Base-by-base conservation (phyloP, 2,329 filamentous ascomycete genomes). In the Teratosphaeriaceae sp. region DNA sequence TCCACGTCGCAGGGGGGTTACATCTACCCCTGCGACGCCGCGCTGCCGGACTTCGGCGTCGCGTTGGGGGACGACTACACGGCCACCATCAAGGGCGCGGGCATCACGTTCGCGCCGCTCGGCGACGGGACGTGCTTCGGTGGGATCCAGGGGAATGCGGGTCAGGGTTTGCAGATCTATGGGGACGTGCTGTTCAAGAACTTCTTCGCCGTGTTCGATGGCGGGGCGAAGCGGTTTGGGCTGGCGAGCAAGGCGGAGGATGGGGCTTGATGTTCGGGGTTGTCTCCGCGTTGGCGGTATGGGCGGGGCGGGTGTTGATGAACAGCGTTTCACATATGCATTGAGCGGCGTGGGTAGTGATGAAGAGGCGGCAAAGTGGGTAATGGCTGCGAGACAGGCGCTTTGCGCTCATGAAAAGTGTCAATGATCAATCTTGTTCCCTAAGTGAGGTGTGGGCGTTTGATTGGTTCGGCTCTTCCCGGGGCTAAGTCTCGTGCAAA, bases 121-220 rank as follows among this genome's bases (percentile, higher is more conserved):
- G 65, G 70, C 36, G 67, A 67, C 39, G 69, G 70, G 31, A 76
- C 69, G 43, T 86, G 82, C 68, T 85, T 82, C 52, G 82, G 81
- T 46, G 82, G 80, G 52, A 65, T 86, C 15, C 82, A 86, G 65
- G 71, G 74, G 23, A 77, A 75, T 36, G 56, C 56, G 43, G 68
- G 72, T 1, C 66, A 67, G 12, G 64, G 67, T 21, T 61, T 83
- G 27, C 76, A 80, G 62, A 80, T 87, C 58, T 73, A 73, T 43
- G 79, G 79, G n/a, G 79, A 81, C 27, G 23, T 34, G 31, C 18
- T 34, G 31, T 34, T 34, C 9, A 78, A 75, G 63, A 67, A 75
- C 3, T 69, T 78, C 51, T 78, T 80, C 54, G 76, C 78, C 35
- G 76, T 78, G 43, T 82, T 82, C 56, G 68, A 77, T 48, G 71